Evolutionary conservation across 345 rosid genomes (phyloP), one percentile per base, ranked within the genome.

Genomic region (Populus simonii): DNA sequence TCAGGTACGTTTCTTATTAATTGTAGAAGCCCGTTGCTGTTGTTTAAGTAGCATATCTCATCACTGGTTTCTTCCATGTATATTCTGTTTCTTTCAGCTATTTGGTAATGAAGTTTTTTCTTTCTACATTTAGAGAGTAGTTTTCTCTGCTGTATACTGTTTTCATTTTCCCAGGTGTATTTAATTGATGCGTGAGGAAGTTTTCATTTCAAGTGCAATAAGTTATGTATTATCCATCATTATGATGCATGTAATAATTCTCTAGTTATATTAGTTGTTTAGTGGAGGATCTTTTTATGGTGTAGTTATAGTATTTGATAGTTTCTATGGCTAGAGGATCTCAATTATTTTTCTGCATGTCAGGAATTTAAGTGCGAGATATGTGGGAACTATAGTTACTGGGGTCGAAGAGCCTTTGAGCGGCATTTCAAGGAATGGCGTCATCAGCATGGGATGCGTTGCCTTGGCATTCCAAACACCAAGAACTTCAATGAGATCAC

Each of bases 401-500:
- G 98, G 99, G 99, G 99, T 6, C 91, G 98, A 41, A 88, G 99
- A 78, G 99, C 97, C 72, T 96, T 88, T 63, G 99, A 96, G 91
- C 85, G 97, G 77, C 98, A 96, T 84, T 96, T 96, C 82, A 94
- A 96, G 90, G 99, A 96, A 85, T 89, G 90, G 92, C 89, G 95
- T 23, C 99, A 96, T 88, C 99, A 96, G 78, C 99, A 96, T 80
- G 99, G 99, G 66, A 96, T 96, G 99, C 98, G 97, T 41, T 96
- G 98, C 82, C 87, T 94, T 70, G 98, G 97, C 77, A 96, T 96
- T 75, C 99, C 99, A 53, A 96, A 96, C 88, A 96, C 99, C 43
- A 96, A 96, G 86, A 96, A 96, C 87, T 96, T 96, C 77, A 96
- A 96, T 16, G 98, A 96, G 84, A 91, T 96, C 84, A 96, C 98